Percentiles rank a stretch among this genome's conserved stretches.
These are phyloP conservation scores for Colletotrichum theobromicola DNA, from an alignment of 2,329 filamentous ascomycete genomes.

Conservation along the genomic window DNA sequence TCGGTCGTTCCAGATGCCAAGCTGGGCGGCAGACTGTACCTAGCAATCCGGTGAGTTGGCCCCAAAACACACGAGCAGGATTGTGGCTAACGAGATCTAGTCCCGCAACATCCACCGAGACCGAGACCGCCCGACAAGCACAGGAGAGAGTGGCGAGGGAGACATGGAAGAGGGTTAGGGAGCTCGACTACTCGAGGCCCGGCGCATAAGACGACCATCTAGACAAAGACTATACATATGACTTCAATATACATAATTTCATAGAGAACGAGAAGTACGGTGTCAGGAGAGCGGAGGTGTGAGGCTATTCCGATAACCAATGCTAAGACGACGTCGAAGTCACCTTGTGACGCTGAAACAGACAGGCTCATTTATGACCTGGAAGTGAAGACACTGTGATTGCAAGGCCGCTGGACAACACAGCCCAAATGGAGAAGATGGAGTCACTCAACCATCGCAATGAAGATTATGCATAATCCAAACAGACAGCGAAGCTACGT, in stretches of 20 bases:
- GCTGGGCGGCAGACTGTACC: slow-evolving; percentile 72
- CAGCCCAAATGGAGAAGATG: neutral
- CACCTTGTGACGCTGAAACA: no score
- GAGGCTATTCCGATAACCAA: neutral
- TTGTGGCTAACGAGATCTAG: slow-evolving; percentile 37
- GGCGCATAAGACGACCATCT: slow-evolving; percentile 46
- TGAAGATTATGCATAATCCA: neutral
- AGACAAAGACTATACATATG: neutral
- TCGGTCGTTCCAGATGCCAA: slow-evolving; percentile 63
- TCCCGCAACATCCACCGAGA: slow-evolving; percentile 65
- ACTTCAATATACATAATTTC: neutral
- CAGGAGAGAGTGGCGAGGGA: slow-evolving; percentile 76
- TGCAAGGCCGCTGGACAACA: neutral
- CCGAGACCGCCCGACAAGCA: slow-evolving; percentile 67
- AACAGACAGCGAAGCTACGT: neutral
- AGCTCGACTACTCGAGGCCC: slow-evolving; percentile 71
- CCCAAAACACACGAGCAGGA: neutral
- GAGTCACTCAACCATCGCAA: neutral
- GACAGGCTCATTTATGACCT: neutral
- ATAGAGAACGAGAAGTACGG: neutral
- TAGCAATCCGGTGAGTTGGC: slow-evolving; percentile 66
- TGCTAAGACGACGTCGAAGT: neutral
- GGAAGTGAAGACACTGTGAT: neutral
- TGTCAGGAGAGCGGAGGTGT: neutral
- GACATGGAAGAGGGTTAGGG: slow-evolving; percentile 72